phyloP scores from a whole-genome alignment of 2,329 filamentous ascomycete species.

The Penicillium psychrosexuale region DNA sequence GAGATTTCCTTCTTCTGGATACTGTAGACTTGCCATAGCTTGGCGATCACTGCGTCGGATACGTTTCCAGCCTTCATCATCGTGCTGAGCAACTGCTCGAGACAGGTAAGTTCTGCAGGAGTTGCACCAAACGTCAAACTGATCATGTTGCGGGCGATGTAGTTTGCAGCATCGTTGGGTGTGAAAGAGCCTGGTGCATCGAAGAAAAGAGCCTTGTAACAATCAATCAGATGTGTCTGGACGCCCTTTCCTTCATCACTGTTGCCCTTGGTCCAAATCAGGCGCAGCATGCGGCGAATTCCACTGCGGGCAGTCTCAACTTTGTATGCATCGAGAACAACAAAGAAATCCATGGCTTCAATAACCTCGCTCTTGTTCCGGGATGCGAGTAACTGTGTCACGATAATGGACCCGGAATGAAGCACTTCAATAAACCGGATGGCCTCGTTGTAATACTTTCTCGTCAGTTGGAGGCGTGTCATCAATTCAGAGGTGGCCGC shows the following conservation, averaged over 20 bases:
- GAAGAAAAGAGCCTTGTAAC: slow-evolving; percentile 93
- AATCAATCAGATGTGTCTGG: slow-evolving; percentile 93
- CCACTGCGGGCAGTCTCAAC: slow-evolving; percentile 89
- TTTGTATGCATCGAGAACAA: slow-evolving; percentile 91
- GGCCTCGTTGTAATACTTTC: slow-evolving; percentile 89
- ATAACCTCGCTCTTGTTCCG: slow-evolving; percentile 98
- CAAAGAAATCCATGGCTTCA: slow-evolving; percentile 98
- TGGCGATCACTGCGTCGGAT: slow-evolving; percentile 78
- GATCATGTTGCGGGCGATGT: slow-evolving; percentile 97
- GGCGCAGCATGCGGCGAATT: slow-evolving; percentile 88
- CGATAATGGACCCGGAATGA: slow-evolving; percentile 72
- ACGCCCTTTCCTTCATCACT: slow-evolving; percentile 98
- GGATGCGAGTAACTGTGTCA: slow-evolving; percentile 85
- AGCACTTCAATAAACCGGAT: slow-evolving; percentile 90
- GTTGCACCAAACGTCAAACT: slow-evolving; percentile 95
- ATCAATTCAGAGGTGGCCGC: slow-evolving; percentile 86
- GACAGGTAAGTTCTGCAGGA: slow-evolving; percentile 87
- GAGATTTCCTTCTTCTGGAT: slow-evolving; percentile 93
- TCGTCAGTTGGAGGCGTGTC: slow-evolving; percentile 79
- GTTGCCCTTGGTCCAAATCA: slow-evolving; percentile 99
- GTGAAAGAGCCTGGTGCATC: slow-evolving; percentile 87
- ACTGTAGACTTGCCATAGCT: slow-evolving; percentile 96
- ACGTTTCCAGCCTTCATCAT: slow-evolving; percentile 96
- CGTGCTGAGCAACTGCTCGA: slow-evolving; percentile 90
- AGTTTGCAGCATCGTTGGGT: slow-evolving; percentile 87